These are phyloP conservation scores for Russula brevipes DNA, from an alignment of 768 basidiomycete species.

Conservation along the genomic window DNA sequence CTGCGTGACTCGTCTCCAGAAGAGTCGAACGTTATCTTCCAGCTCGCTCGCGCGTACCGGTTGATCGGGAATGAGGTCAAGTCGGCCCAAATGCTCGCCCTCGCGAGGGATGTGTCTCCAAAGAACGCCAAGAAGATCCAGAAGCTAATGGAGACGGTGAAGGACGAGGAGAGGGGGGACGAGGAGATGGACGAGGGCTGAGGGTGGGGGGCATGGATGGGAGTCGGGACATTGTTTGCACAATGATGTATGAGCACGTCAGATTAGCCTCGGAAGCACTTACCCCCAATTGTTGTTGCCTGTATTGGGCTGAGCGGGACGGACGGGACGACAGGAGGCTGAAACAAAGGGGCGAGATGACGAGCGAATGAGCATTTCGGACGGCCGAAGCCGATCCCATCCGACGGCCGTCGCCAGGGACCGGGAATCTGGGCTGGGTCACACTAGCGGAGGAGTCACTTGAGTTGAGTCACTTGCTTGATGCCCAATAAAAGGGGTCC, in stretches of 20 bases:
- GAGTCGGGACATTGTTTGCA: slow-evolving; percentile 4
- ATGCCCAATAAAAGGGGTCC: slow-evolving; percentile 17
- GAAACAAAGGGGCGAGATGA: slow-evolving; percentile 11
- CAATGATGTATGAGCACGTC: slow-evolving; percentile 13
- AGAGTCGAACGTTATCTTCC: slow-evolving; percentile 95
- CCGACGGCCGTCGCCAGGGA: background rate
- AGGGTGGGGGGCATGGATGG: slow-evolving; percentile 22
- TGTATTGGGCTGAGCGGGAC: no score
- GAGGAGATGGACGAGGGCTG: slow-evolving; percentile 76
- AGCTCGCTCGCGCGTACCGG: slow-evolving; percentile 89
- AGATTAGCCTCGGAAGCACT: background rate
- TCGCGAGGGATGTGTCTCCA: slow-evolving; percentile 91
- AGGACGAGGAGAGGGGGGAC: slow-evolving; percentile 52
- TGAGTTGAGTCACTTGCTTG: slow-evolving; percentile 7
- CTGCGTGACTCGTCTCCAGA: slow-evolving; percentile 82
- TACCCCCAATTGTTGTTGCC: background rate
- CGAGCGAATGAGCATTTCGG: slow-evolving; percentile 18
- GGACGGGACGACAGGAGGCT: background rate
- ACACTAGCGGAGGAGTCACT: slow-evolving; percentile 14
- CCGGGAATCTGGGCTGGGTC: slow-evolving; percentile 5
- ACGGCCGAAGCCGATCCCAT: slow-evolving; percentile 20
- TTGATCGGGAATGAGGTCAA: slow-evolving; percentile 71
- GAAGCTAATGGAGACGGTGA: slow-evolving; percentile 66
- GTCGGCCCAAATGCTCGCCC: slow-evolving; percentile 79
- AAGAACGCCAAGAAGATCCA: slow-evolving; percentile 81